A percentile compares a stretch with the other conserved stretches of the same genome.
phyloP scores from a whole-genome alignment of 176 grass and related monocot species.

The Oryza nivara region DNA sequence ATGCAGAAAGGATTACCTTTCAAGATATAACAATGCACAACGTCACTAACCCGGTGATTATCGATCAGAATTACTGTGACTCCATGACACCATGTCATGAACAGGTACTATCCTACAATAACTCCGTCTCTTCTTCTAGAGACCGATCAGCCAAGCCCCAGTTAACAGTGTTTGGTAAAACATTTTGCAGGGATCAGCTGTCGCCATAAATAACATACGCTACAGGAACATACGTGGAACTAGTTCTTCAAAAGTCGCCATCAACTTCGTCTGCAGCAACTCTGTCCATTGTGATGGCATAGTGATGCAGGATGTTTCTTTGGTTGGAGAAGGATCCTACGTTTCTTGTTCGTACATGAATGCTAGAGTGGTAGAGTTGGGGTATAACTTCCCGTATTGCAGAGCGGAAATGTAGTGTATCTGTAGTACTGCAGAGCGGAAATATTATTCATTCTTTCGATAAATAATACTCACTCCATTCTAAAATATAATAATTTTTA shows the following conservation, averaged over 20 bases:
- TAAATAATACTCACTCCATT: not conserved
- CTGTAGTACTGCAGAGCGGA: not conserved
- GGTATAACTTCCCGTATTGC: conserved; percentile 60
- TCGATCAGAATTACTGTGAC: conserved; percentile 82
- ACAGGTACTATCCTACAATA: conserved; percentile 43
- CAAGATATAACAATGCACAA: conserved; percentile 61
- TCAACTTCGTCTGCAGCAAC: conserved; percentile 63
- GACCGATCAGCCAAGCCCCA: not conserved
- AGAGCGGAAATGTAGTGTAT: conserved; percentile 19
- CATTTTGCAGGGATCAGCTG: conserved; percentile 55
- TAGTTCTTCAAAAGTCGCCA: conserved; percentile 47
- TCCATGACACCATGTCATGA: conserved; percentile 52
- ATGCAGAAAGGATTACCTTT: conserved; percentile 65
- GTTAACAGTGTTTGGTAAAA: not conserved
- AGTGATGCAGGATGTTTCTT: conserved; percentile 49
- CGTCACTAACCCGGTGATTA: conserved; percentile 71
- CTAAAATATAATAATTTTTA: too few relatives aligned
- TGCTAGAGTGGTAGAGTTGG: conserved; percentile 28
- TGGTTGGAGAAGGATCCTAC: conserved; percentile 36
- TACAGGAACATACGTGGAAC: conserved; percentile 76
- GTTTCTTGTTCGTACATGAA: conserved; percentile 36
- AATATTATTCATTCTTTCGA: not conserved
- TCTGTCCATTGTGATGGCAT: conserved; percentile 45
- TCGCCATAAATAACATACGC: conserved; percentile 46
- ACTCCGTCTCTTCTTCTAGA: not conserved